Conservation (phyloP, 805 yeast genomes). For the Geotrichum ghanense region DNA sequence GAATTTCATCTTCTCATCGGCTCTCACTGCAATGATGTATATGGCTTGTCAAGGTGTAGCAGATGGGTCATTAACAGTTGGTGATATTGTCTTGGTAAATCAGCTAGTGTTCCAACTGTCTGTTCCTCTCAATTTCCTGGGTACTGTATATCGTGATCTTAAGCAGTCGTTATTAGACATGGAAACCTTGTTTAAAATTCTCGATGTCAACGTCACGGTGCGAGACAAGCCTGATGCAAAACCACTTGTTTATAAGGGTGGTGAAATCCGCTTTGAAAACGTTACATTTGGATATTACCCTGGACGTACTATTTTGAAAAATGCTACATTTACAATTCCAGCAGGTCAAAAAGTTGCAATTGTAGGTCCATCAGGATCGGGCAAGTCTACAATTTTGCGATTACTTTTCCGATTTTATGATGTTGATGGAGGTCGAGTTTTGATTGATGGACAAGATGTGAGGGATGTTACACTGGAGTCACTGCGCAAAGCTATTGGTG, state of each 20-base stretch:
- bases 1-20: constrained; percentile 67
- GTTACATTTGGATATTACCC: constrained; percentile 90
- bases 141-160: constrained; percentile 90
- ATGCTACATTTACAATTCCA: constrained; percentile 77
- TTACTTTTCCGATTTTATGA: constrained; percentile 86
- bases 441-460: constrained; percentile 84
- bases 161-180: constrained; percentile 88
- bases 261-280: constrained; percentile 79
- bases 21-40: constrained; percentile 94
- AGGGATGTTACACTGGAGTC: constrained; percentile 63
- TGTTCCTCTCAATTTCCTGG: constrained; percentile 88
- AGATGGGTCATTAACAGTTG: constrained; percentile 71
- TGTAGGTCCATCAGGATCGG: constrained; percentile 95
- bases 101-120: constrained; percentile 93
- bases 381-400: constrained; percentile 81
- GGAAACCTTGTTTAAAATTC: constrained; percentile 87
- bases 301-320: constrained; percentile 70
- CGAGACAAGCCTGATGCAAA: constrained; percentile 52
- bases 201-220: constrained; percentile 59
- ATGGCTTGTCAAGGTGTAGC: constrained; percentile 95
- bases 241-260: constrained; percentile 49
- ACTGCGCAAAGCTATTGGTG: constrained; percentile 66
- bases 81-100: constrained; percentile 88
- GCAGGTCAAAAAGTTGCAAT: constrained; percentile 87
- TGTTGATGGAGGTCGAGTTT: constrained; percentile 60